Percentiles rank a stretch among this genome's conserved stretches.
Conservation (phyloP, 192 early-diverging fungal genomes). For the Funneliformis mosseae region DNA sequence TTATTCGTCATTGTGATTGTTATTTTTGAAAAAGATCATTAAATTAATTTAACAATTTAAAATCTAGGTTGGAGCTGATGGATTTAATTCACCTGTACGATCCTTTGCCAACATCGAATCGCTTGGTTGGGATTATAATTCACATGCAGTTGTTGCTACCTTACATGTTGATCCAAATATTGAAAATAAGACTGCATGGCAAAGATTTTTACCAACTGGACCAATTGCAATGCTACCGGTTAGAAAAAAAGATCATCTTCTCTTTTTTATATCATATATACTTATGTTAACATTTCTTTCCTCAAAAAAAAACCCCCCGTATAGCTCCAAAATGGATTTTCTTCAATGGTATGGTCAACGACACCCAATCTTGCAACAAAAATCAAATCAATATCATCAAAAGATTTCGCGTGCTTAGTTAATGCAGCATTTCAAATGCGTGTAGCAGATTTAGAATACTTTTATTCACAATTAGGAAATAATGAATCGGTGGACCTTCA, state of each 20-base stretch:
- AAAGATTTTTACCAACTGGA: conserved; percentile 93
- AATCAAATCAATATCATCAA: conserved; percentile 62
- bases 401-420: conserved; percentile 67
- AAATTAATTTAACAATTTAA: not conserved
- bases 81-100: conserved; percentile 84
- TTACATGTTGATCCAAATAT: conserved; percentile 57
- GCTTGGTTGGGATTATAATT: conserved; percentile 84
- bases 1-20: not conserved
- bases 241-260: conserved; percentile 31
- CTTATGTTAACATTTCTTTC: not conserved
- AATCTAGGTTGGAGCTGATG: conserved; percentile 81
- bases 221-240: conserved; percentile 94
- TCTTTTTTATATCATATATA: not conserved
- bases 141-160: conserved; percentile 87
- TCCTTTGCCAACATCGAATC: conserved; percentile 79
- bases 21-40: not conserved
- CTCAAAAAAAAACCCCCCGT: not conserved
- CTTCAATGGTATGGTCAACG: conserved; percentile 93
- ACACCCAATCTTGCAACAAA: conserved; percentile 62
- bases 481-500: conserved; percentile 53
- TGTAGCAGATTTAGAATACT: conserved; percentile 70
- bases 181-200: conserved; percentile 79
- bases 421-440: conserved; percentile 82
- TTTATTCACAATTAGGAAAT: conserved; percentile 60
- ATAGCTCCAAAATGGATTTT: conserved; percentile 49